These are phyloP conservation scores for Ascochyta viciae-villosae DNA, from an alignment of 2,329 filamentous ascomycete species.

Conservation along the genomic window DNA sequence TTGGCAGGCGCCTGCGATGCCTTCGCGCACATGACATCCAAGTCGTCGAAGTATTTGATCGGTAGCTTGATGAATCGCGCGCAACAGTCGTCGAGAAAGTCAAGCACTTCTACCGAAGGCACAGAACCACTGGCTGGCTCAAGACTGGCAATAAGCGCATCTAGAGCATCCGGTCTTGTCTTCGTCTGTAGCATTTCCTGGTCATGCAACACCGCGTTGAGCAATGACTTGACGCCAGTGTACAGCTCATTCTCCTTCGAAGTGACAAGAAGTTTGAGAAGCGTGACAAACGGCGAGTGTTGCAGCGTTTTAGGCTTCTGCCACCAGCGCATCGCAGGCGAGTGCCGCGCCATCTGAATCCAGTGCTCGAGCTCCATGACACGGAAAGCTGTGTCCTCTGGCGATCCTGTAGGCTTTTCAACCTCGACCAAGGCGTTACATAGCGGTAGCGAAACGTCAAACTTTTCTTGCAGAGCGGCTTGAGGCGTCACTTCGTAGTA, in stretches of 20 bases:
- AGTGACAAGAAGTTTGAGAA: slow-evolving; percentile 66
- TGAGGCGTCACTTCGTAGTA: slow-evolving; percentile 86
- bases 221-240: slow-evolving; percentile 61
- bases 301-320: slow-evolving; percentile 70
- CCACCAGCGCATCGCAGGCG: slow-evolving; percentile 90
- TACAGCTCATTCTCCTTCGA: slow-evolving; percentile 59
- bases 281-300: slow-evolving; percentile 74
- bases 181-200: slow-evolving; percentile 68
- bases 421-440: slow-evolving; percentile 71
- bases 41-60: slow-evolving; percentile 80
- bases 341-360: slow-evolving; percentile 79
- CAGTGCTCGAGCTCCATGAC: slow-evolving; percentile 82
- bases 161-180: slow-evolving; percentile 48
- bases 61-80: slow-evolving; percentile 77
- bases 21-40: slow-evolving; percentile 59
- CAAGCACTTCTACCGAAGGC: slow-evolving; percentile 59
- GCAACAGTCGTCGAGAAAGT: slow-evolving; percentile 83
- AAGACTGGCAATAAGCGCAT: slow-evolving; percentile 57
- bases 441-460: slow-evolving; percentile 83
- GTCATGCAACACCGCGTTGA: slow-evolving; percentile 68
- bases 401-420: slow-evolving; percentile 50
- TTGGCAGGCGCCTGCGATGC: slow-evolving; percentile 25
- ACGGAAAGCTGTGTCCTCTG: slow-evolving; percentile 63
- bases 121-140: slow-evolving; percentile 49
- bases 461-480: slow-evolving; percentile 80